phyloP scores from a whole-genome alignment of 768 basidiomycete genomes.

The Leucosporidium yakuticum region DNA sequence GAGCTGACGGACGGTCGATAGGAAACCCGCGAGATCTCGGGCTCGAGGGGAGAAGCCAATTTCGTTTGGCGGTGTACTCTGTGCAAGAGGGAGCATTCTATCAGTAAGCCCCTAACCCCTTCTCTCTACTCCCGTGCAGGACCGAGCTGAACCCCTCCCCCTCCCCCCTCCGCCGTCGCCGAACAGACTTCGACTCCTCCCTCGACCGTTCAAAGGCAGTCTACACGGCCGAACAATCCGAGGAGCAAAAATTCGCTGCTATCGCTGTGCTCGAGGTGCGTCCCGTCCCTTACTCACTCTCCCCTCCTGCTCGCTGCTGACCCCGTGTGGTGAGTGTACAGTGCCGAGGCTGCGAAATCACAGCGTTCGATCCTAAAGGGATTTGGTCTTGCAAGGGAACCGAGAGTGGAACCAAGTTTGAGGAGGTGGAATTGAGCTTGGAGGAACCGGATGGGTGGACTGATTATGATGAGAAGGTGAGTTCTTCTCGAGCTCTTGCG shows the following conservation, averaged over 20 bases:
- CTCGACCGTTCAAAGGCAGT: constrained; percentile 28
- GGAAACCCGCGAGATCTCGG: constrained; percentile 33
- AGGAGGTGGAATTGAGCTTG: constrained; percentile 35
- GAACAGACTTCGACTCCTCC: constrained; percentile 35
- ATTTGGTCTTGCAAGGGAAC: constrained; percentile 67
- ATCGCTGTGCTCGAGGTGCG: constrained; percentile 59
- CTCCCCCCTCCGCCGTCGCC: background rate
- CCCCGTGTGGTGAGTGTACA: no score
- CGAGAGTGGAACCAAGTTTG: constrained; percentile 55
- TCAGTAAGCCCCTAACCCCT: constrained; percentile 12
- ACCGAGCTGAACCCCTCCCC: background rate
- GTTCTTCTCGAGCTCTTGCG: constrained; percentile 12
- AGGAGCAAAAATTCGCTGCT: constrained; percentile 52
- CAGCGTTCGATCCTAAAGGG: constrained; percentile 67
- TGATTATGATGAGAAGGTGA: constrained; percentile 86
- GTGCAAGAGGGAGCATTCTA: constrained; percentile 64
- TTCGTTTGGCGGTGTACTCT: constrained; percentile 37
- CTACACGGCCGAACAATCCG: constrained; percentile 59
- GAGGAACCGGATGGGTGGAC: constrained; percentile 66
- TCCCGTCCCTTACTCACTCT: no score
- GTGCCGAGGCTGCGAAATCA: constrained; percentile 80
- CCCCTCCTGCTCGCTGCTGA: no score
- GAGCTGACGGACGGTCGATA: constrained; percentile 6
- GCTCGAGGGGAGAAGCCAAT: constrained; percentile 38
- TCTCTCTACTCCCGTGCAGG: constrained; percentile 58